A percentile compares a stretch with the other conserved stretches of the same genome.
Evolutionary conservation across 83 land plant genomes (phyloP).

Genomic region (Picea abies): DNA sequence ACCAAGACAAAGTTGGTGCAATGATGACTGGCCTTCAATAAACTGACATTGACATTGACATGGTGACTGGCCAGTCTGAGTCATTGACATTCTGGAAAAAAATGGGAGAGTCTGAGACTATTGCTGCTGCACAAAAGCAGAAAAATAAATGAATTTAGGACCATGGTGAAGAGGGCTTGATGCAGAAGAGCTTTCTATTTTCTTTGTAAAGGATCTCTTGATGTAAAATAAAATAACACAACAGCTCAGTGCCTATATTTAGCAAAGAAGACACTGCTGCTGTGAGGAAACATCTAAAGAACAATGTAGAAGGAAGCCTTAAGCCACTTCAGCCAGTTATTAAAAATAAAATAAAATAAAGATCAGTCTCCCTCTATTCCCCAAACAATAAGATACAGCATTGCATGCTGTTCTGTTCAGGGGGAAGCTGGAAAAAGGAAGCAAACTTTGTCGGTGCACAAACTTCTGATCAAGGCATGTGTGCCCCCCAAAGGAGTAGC

Average conservation of each 20-base stretch:
- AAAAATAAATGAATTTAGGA: conserved; percentile 81
- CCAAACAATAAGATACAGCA: conserved; percentile 25
- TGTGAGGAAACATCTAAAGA: too few relatives aligned
- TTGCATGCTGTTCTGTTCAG: conserved; percentile 12
- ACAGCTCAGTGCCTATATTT: conserved; percentile 75
- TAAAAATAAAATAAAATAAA: conserved; percentile 24
- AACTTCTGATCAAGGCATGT: neutral
- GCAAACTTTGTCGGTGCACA: conserved; percentile 17
- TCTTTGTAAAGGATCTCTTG: conserved; percentile 46
- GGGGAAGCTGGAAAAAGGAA: conserved; percentile 31
- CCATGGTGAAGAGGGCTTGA: conserved; percentile 70
- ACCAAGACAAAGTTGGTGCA: conserved; percentile 97
- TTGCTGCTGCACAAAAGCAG: conserved; percentile 69
- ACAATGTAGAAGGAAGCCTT: conserved; percentile 29
- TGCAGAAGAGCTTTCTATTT: conserved; percentile 67
- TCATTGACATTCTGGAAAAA: conserved; percentile 70
- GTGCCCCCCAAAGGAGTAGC: conserved; percentile 24
- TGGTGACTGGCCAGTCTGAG: conserved; percentile 46
- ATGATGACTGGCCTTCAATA: conserved; percentile 93
- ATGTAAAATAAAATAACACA: conserved; percentile 51
- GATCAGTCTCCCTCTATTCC: conserved; percentile 23
- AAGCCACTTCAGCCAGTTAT: conserved; percentile 10
- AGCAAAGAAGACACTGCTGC: conserved; percentile 65
- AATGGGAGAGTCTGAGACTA: conserved; percentile 75
- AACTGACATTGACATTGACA: conserved; percentile 6